Conservation (phyloP, 1,284 basidiomycete genomes). For the Gomphus bonarii region DNA sequence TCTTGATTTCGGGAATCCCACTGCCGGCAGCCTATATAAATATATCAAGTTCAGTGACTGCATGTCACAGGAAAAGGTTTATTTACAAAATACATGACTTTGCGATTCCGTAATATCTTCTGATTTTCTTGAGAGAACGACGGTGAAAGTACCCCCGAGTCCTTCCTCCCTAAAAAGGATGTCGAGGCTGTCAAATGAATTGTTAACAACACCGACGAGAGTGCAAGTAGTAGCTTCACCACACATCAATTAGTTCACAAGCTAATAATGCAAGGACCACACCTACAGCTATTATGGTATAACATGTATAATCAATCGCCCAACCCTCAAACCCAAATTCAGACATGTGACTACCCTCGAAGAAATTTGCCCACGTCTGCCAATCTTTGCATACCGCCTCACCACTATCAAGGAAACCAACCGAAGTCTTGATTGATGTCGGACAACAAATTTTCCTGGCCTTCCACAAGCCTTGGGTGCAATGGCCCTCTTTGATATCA, state of each 20-base stretch:
- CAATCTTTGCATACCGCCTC: conserved; percentile 54
- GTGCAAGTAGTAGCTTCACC: conserved; percentile 58
- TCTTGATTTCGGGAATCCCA: conserved; percentile 96
- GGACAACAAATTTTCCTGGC: conserved; percentile 81
- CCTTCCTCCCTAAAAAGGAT: conserved; percentile 80
- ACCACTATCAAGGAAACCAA: conserved; percentile 15
- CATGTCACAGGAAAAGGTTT: neutral
- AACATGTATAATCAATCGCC: conserved; percentile 59
- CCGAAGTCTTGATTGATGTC: conserved; percentile 18
- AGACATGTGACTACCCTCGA: conserved; percentile 18
- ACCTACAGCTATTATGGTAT: conserved; percentile 70
- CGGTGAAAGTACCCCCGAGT: conserved; percentile 62
- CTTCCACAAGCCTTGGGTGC: conserved; percentile 57
- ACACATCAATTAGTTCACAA: neutral
- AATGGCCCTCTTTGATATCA: conserved; percentile 89
- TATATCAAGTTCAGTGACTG: neutral
- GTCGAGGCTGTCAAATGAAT: conserved; percentile 83
- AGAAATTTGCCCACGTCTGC: conserved; percentile 58
- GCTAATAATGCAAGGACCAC: neutral
- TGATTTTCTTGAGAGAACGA: conserved; percentile 28
- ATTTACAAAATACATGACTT: conserved; percentile 75
- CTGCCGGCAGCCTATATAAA: conserved; percentile 74
- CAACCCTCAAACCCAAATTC: conserved; percentile 25
- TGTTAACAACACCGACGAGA: conserved; percentile 69
- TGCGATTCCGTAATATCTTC: conserved; percentile 31